Evolutionary conservation across 257 asterid species (phyloP).

Genomic region (Plantago ovata): DNA sequence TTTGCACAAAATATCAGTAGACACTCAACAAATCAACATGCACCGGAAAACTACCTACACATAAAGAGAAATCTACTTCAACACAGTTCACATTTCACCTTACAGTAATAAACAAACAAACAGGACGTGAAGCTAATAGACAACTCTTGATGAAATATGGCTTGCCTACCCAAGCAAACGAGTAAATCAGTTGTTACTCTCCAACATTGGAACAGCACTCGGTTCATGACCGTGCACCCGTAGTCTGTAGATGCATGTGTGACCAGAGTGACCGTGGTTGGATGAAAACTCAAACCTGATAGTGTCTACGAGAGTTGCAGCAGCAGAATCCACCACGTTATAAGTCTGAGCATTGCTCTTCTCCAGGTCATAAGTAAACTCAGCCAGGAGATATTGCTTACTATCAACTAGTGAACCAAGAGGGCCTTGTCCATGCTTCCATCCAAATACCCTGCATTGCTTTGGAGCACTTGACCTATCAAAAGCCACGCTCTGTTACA

Average conservation of each 20-base stretch:
- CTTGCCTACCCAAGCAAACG: not conserved
- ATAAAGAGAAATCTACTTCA: no score
- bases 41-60: no score
- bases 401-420: constrained; percentile 24
- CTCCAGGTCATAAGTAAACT: constrained; percentile 70
- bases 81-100: no score
- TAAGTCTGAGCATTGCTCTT: constrained; percentile 78
- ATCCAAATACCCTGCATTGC: constrained; percentile 79
- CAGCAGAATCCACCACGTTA: constrained; percentile 43
- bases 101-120: not conserved
- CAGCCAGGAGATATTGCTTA: constrained; percentile 43
- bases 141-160: not conserved
- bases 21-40: no score
- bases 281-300: constrained; percentile 73
- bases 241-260: constrained; percentile 84
- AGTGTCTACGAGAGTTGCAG: constrained; percentile 45
- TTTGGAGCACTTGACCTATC: constrained; percentile 97
- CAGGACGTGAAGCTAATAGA: not conserved
- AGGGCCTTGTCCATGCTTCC: constrained; percentile 43
- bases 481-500: constrained; percentile 78
- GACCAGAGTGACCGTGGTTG: constrained; percentile 71
- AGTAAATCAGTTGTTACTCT: constrained; percentile 35
- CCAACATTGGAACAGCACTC: constrained; percentile 30
- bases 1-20: no score
- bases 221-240: constrained; percentile 83